Evolutionary conservation across 2,329 filamentous ascomycete species (phyloP), one percentile per base, ranked within the genome.

Genomic region (Calonectria pteridis): DNA sequence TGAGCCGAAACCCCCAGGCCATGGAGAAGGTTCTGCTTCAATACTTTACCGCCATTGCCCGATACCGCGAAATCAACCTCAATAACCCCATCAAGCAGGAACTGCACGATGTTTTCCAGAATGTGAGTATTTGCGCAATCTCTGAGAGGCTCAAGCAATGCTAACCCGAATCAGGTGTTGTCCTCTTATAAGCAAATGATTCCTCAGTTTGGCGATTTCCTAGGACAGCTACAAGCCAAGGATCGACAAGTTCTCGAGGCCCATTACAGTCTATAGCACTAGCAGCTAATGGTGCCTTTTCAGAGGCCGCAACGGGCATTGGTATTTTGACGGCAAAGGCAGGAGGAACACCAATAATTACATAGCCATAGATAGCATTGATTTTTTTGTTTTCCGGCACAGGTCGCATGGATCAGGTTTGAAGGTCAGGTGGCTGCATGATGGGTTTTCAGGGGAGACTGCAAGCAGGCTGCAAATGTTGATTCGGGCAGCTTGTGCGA

Each of bases 1-100:
- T 98, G 4, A 90, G 94, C 75, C 91, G 92, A 81, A 98, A 98
- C 81, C 97, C 97, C 0, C 91, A 95, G 82, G 95, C 95, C 2
- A 96, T 99, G 91, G 97, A 98, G 85, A 93, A 93, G 78, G 94
- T 93, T 72, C 88, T 99, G 50, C 88, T 93, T 43, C 91, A 94
- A 71, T 97, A 97, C 85, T 98, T 99, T 83, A 90, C 89, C 66
- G 90, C 94, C 71, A 97, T 98, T 86, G 94, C 96, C 20, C 89
- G 91, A 73, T 98, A 95, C 83, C 91, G 91, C 72, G 90, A 93
- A 76, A 90, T 93, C 75, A 88, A 89, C 74, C 86, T 91, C 69
- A 88, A 89, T 72, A 91, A 87, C 72, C 90, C 91, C 29, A 84
- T 91, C 76, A 93, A 92, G 81, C 89, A 91, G 77, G 91, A 93